Evolutionary conservation across 106 monocot genomes (phyloP), one percentile per base, ranked within the genome.

Genomic region (Dioscorea dumetorum): DNA sequence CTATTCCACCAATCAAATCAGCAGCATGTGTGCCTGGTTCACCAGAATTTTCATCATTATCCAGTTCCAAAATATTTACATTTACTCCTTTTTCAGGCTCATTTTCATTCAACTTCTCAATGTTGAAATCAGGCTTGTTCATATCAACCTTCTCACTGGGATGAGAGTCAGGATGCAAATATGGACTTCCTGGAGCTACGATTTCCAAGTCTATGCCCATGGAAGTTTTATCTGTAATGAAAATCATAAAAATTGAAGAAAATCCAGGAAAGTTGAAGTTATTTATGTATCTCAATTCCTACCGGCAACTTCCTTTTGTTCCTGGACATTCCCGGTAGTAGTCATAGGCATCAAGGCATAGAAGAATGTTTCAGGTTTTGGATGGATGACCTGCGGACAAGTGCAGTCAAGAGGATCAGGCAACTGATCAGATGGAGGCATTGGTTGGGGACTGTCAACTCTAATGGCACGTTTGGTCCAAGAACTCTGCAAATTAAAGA

Each of bases 381-480:
- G 75, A 74, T 88, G 79, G 79, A 87, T 85, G 28, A 81, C 86
- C 54, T 82, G 89, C 22, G 91, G 89, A 62, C 82, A 91, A 24
- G 86, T 97, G 72, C 91, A 84, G 70, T 97, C 84, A 60, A 70
- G 89, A 64, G 72, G 86, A 64, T 84, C 72, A 21, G 76, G 71
- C 59, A 84, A 64, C 58, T 79, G 81, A 80, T 80, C 84, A 13
- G 70, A 75, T 50, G 67, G 84, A 84, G 80, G 83, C 58, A 76
- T 33, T 61, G 74, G 61, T 63, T 75, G 88, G 8, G 80, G 88
- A 54, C 84, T 79, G 22, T 91, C 88, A 23, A 82, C 58, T 71
- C 83, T 87, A 49, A 73, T 82, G 0, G 80, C 84, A 66, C 70
- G 72, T 70, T 87, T 86, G 58, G 86, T 97, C 86, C 89, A 97